Evolutionary conservation across 257 asterid species (phyloP).

Genomic region (Agastache rugosa): DNA sequence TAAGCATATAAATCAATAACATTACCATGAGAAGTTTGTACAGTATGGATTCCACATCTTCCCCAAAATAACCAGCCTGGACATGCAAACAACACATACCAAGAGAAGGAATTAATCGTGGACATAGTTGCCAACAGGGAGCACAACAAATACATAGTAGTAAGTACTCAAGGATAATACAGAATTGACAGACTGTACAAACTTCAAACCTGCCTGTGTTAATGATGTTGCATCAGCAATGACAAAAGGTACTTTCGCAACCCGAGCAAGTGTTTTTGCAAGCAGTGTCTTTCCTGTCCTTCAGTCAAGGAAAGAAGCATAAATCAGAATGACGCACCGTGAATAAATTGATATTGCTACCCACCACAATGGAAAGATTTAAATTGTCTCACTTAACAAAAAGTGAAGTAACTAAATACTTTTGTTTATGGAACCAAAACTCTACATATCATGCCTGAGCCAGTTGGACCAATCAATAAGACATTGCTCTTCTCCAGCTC

Average conservation of each 20-base stretch:
- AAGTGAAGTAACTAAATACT: constrained; percentile 4
- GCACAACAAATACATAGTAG: constrained; percentile 26
- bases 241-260: constrained; percentile 88
- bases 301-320: constrained; percentile 47
- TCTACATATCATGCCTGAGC: constrained; percentile 71
- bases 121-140: background rate
- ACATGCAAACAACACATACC: constrained; percentile 23
- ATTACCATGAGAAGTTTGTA: constrained; percentile 82
- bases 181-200: constrained; percentile 48
- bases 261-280: constrained; percentile 95
- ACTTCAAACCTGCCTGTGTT: constrained; percentile 98
- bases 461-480: constrained; percentile 91
- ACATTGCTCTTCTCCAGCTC: constrained; percentile 98
- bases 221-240: constrained; percentile 91
- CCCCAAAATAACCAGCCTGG: constrained; percentile 98
- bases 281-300: constrained; percentile 97
- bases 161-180: constrained; percentile 26
- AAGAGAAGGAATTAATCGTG: constrained; percentile 26
- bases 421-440: constrained; percentile 29
- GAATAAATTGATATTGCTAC: constrained; percentile 21
- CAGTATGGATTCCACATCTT: constrained; percentile 91
- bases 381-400: constrained; percentile 25
- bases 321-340: constrained; percentile 44
- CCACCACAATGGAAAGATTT: constrained; percentile 14
- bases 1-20: constrained; percentile 13